Evolutionary conservation across 2,329 filamentous ascomycete species (phyloP).

Genomic region (Colletotrichum sp.): DNA sequence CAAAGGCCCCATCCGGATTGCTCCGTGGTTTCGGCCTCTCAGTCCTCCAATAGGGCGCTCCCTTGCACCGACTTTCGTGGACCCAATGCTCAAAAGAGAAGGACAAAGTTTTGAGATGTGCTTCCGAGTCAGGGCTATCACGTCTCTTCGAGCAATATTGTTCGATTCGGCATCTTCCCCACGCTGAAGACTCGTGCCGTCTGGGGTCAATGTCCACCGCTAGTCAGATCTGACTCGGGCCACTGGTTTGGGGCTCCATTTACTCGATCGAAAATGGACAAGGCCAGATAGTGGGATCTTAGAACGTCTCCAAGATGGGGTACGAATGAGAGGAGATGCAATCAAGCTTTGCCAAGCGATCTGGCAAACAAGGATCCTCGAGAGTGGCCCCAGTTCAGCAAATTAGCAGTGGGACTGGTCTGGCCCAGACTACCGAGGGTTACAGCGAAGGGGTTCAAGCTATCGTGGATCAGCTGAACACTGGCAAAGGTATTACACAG

Average conservation of each 20-base stretch:
- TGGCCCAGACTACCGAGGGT: background rate
- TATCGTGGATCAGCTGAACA: background rate
- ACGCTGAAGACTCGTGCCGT: background rate
- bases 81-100: background rate
- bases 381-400: background rate
- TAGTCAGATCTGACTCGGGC: background rate
- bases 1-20: background rate
- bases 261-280: background rate
- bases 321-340: background rate
- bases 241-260: background rate
- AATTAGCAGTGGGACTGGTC: background rate
- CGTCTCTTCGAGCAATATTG: background rate
- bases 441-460: background rate
- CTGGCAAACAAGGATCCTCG: background rate
- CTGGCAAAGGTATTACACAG: too few species aligned
- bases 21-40: background rate
- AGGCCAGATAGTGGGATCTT: background rate
- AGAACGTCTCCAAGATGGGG: background rate
- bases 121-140: background rate
- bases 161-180: background rate
- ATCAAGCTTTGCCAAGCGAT: conserved; percentile 14
- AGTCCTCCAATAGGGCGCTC: background rate
- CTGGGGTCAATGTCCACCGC: background rate
- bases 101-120: background rate
- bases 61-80: background rate